Evolutionary conservation across 352 stramenopile genomes (phyloP), one percentile per base, ranked within the genome.

Genomic region (Detonula confervacea): DNA sequence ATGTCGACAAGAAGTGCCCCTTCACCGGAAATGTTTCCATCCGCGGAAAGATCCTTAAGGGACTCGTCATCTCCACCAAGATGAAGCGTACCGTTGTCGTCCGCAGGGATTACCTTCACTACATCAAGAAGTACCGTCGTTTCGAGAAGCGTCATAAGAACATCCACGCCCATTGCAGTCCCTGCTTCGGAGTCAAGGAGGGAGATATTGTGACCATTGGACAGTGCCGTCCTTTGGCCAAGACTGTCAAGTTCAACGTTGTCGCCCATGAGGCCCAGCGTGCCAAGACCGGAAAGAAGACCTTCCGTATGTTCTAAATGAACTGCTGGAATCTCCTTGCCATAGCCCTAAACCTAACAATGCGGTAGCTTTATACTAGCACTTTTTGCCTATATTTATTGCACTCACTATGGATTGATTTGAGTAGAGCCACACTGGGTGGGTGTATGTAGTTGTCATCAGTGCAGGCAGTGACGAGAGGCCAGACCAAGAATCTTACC

Each of bases 121-220:
- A 97, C 91, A 96, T 99, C 76, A 94, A 93, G 86, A 99, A 99
- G 96, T 99, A 99, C 96, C 96, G 96, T 88, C 93, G 95, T 97
- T 99, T 98, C 89, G 97, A 99, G 92, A 99, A 99, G 95, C 96
- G 97, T 87, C 97, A 99, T 96, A 99, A 97, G 91, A 99, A 99
- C 95, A 96, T 99, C 76, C 94, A 97, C 44, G 97, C 97, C 76
- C 97, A 99, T 95, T 95, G 97, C 89, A 98, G 95, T 83, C 97
- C 97, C 51, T 94, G 91, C 72, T 99, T 99, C 93, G 37, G 72
- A 12, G 96, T 99, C 57, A 99, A 99, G 92, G 97, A 99, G 70
- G 97, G 97, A 81, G 97, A 99, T 91, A 96, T 99, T 86, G 97
- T 99, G 37, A 99, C 97, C 63, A 96, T 99, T 84, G 97, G 97